Evolutionary conservation across 1,284 basidiomycete genomes (phyloP).

Genomic region (Hemileia vastatrix): DNA sequence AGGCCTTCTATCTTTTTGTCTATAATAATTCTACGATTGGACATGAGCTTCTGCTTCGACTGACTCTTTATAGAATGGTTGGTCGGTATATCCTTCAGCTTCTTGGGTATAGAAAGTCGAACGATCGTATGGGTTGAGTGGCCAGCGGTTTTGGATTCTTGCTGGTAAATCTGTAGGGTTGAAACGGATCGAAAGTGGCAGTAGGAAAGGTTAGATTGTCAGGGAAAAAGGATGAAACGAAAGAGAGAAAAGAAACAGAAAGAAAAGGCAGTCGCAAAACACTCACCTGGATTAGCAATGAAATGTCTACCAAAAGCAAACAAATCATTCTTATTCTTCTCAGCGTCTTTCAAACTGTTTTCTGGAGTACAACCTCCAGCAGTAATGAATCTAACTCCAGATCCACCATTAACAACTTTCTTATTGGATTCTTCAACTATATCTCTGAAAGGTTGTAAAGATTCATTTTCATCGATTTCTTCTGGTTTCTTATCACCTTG

Average conservation of each 20-base stretch:
- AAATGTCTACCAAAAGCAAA: constrained; percentile 51
- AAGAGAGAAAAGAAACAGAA: neutral
- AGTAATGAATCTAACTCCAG: constrained; percentile 47
- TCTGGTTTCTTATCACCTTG: constrained; percentile 18
- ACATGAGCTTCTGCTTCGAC: no score
- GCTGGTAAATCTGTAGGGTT: constrained; percentile 53
- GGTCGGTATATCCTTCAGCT: constrained; percentile 33
- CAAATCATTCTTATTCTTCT: constrained; percentile 45
- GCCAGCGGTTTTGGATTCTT: constrained; percentile 45
- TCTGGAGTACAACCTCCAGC: constrained; percentile 49
- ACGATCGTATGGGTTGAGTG: constrained; percentile 44
- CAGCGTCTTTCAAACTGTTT: constrained; percentile 32
- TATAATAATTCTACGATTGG: no score
- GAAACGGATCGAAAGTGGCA: no score
- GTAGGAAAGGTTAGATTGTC: constrained; percentile 40
- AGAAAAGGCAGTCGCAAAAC: neutral
- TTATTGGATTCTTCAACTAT: constrained; percentile 28
- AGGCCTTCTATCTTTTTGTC: no score
- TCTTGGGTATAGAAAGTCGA: constrained; percentile 38
- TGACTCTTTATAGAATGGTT: no score
- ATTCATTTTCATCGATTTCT: constrained; percentile 22
- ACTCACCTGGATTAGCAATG: constrained; percentile 47
- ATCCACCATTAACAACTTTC: constrained; percentile 23
- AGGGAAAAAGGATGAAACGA: neutral
- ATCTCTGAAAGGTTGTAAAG: constrained; percentile 34